phyloP scores from a whole-genome alignment of 2,329 filamentous ascomycete species.

The Hypoxylon sp. region DNA sequence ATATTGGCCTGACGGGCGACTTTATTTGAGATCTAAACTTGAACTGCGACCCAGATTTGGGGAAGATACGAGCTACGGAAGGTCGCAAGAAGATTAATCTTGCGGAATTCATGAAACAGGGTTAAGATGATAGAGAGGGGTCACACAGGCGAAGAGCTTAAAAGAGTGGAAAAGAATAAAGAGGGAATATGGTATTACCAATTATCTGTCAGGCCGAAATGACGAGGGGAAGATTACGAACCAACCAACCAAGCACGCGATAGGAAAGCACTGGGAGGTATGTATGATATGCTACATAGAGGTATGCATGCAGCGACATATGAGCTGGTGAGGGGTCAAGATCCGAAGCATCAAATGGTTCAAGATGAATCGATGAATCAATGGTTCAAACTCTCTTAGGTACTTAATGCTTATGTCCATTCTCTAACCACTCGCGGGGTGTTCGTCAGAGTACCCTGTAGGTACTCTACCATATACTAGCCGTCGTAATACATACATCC shows the following conservation, averaged over 20 bases:
- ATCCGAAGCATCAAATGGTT: constrained; percentile 18
- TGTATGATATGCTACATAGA: neutral
- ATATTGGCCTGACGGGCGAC: constrained; percentile 30
- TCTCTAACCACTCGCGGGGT: neutral
- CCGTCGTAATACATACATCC: constrained; percentile 43
- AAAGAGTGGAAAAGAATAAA: constrained; percentile 2
- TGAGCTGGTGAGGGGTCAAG: constrained; percentile 15
- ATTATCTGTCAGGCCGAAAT: constrained; percentile 29
- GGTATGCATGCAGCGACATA: neutral
- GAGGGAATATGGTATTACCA: constrained; percentile 23
- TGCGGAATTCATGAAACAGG: constrained; percentile 50
- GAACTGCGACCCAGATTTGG: constrained; percentile 18
- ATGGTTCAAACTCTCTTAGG: constrained; percentile 21
- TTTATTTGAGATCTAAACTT: constrained; percentile 20
- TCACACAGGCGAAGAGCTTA: neutral
- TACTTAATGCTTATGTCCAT: neutral
- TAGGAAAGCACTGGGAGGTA: constrained; percentile 1
- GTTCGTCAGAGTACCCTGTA: constrained; percentile 1
- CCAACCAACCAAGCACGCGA: constrained; percentile 27
- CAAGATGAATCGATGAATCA: constrained; percentile 22
- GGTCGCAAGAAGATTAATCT: constrained; percentile 37
- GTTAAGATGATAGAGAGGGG: neutral
- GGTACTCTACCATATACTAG: neutral
- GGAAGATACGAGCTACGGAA: constrained; percentile 32
- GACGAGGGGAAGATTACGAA: constrained; percentile 25